Evolutionary conservation across 495 filamentous ascomycete genomes (phyloP).

Genomic region (Penicillium taxi): DNA sequence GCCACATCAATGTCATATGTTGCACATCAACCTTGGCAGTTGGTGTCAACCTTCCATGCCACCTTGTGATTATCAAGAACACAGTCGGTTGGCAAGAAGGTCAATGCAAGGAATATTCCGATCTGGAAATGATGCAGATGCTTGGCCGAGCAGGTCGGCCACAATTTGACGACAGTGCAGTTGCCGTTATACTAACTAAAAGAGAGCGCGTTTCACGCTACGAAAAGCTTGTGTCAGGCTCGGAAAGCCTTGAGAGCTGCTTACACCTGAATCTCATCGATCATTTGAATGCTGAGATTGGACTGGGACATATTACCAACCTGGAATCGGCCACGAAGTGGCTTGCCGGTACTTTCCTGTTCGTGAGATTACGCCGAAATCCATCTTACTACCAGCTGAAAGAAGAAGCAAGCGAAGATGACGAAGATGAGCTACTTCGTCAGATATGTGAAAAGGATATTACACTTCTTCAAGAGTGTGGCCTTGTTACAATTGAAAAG

Average conservation of each 20-base stretch:
- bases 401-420: conserved; percentile 44
- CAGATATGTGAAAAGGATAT: conserved; percentile 78
- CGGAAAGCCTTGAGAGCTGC: conserved; percentile 78
- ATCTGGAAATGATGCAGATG: conserved; percentile 98
- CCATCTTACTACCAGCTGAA: conserved; percentile 71
- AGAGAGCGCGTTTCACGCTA: conserved; percentile 61
- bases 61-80: conserved; percentile 89
- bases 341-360: conserved; percentile 82
- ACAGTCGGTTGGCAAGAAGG: conserved; percentile 65
- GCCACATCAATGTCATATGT: conserved; percentile 80
- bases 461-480: conserved; percentile 52
- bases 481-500: conserved; percentile 46
- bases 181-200: conserved; percentile 81
- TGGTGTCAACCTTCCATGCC: conserved; percentile 87
- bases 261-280: conserved; percentile 85
- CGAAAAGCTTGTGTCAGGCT: conserved; percentile 74
- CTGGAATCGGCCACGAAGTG: conserved; percentile 67
- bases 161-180: conserved; percentile 81
- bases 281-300: conserved; percentile 90
- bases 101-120: conserved; percentile 68
- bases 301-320: conserved; percentile 68
- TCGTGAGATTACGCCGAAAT: conserved; percentile 72
- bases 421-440: conserved; percentile 62
- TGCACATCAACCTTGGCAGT: conserved; percentile 93
- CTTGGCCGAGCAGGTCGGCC: conserved; percentile 87